Evolutionary conservation across 192 early-diverging fungal genomes (phyloP).

Genomic region (Umbelopsis sp.): DNA sequence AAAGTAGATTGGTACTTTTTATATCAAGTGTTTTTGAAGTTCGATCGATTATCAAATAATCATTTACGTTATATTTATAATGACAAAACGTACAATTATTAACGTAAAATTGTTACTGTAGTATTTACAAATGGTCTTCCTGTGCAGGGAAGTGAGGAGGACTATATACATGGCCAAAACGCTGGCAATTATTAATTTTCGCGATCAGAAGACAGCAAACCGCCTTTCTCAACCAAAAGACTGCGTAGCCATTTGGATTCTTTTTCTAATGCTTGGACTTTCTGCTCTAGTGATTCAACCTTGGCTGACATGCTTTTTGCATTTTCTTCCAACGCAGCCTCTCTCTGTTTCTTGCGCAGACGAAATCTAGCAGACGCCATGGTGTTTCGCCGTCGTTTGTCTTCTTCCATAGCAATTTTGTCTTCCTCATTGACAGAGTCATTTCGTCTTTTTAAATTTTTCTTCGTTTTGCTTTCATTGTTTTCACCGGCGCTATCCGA

Average conservation of each 20-base stretch:
- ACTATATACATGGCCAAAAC: too few relatives aligned
- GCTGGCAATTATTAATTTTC: too few relatives aligned
- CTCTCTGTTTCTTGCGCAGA: constrained; percentile 90
- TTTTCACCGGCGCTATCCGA: not conserved
- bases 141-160: too few relatives aligned
- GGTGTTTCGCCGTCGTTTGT: constrained; percentile 94
- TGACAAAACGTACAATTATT: too few relatives aligned
- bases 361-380: constrained; percentile 95
- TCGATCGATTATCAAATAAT: too few relatives aligned
- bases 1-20: too few relatives aligned
- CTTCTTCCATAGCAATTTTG: constrained; percentile 62
- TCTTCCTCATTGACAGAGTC: not conserved
- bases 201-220: too few relatives aligned
- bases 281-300: constrained; percentile 72
- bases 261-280: constrained; percentile 85
- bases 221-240: constrained; percentile 39
- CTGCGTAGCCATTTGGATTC: constrained; percentile 87
- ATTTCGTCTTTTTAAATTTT: not conserved
- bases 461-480: not conserved
- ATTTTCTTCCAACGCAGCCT: constrained; percentile 80
- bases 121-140: too few relatives aligned
- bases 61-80: too few relatives aligned
- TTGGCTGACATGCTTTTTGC: constrained; percentile 81
- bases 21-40: not conserved
- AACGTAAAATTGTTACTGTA: too few relatives aligned